A percentile compares a stretch with the other conserved stretches of the same genome.
Conservation (phyloP, 2,329 filamentous ascomycete species). For the Didymella keratinophila region DNA sequence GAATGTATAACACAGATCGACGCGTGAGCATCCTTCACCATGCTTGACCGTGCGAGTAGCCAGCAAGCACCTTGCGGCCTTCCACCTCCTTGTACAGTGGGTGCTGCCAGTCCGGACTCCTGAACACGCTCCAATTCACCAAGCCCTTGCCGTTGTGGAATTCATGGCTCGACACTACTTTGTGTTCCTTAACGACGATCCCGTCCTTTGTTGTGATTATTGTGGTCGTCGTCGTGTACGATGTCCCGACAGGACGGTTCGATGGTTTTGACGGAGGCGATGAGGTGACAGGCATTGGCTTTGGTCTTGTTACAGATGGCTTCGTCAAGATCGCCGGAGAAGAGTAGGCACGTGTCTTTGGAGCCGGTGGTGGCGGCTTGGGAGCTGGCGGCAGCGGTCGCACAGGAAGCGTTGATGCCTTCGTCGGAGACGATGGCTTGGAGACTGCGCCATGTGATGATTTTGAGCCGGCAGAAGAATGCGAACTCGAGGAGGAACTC, state of each 20-base stretch:
- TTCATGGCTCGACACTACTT: not conserved
- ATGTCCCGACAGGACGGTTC: not conserved
- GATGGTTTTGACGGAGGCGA: not conserved
- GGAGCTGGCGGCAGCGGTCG: not conserved
- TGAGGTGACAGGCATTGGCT: not conserved
- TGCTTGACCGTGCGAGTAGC: not conserved
- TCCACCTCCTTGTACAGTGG: not conserved
- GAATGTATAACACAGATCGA: not conserved
- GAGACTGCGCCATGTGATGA: not conserved
- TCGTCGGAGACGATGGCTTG: not conserved
- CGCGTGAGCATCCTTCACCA: not conserved
- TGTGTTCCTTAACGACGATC: not conserved
- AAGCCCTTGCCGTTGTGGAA: not conserved
- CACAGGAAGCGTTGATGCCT: not conserved
- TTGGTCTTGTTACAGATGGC: not conserved
- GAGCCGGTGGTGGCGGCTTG: not conserved
- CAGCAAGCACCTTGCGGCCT: not conserved
- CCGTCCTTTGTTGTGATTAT: not conserved
- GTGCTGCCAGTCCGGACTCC: not conserved
- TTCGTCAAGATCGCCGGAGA: not conserved
- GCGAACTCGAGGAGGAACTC: not conserved
- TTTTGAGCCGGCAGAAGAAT: not conserved
- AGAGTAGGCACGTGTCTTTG: not conserved
- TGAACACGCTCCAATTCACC: not conserved
- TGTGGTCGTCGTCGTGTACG: not conserved